A percentile compares a stretch with the other conserved stretches of the same genome.
Conservation (phyloP, 345 rosid genomes). For the Gossypium longicalyx region DNA sequence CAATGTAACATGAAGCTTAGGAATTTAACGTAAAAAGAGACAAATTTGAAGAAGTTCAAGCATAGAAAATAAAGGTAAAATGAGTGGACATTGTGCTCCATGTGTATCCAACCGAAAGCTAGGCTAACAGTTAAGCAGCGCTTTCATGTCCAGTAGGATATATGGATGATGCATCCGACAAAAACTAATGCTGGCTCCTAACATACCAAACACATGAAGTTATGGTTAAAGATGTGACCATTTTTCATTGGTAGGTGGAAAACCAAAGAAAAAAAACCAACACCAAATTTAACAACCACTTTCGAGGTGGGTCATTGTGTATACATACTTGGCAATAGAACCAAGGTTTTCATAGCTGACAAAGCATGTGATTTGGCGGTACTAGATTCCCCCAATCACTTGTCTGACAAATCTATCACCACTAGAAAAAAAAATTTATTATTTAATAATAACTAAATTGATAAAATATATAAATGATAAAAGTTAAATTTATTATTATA, state of each 20-base stretch:
- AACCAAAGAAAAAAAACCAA: background rate
- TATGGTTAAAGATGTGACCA: background rate
- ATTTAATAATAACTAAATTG: too few species aligned
- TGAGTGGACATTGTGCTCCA: background rate
- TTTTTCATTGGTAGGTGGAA: background rate
- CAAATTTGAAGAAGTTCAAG: slow-evolving; percentile 1
- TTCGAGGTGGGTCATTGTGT: background rate
- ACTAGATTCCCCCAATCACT: background rate
- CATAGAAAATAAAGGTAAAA: background rate
- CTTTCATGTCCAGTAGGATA: background rate
- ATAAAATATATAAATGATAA: too few species aligned
- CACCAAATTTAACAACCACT: background rate
- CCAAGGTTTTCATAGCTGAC: background rate
- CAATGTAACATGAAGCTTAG: background rate
- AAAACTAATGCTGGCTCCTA: background rate
- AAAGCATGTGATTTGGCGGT: background rate
- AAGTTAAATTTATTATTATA: too few species aligned
- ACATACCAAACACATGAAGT: background rate
- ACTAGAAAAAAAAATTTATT: too few species aligned
- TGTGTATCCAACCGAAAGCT: slow-evolving; percentile 1
- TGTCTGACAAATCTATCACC: slow-evolving; percentile 4
- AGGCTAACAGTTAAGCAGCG: background rate
- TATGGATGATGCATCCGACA: background rate
- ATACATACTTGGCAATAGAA: background rate
- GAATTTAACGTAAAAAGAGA: background rate